Conservation (phyloP, 306 rosid species). For the Chamaecrista fasciculata region DNA sequence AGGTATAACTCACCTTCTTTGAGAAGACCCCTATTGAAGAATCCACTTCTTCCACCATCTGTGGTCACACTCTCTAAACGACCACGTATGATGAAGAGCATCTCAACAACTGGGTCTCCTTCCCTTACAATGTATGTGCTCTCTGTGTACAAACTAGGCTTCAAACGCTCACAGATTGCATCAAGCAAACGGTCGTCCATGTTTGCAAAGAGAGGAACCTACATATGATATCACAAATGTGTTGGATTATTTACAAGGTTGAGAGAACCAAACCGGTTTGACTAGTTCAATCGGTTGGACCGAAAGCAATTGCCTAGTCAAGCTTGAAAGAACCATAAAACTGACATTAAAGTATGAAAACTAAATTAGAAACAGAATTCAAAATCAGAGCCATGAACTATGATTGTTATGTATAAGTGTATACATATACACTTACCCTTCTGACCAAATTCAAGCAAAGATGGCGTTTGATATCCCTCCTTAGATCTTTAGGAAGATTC, state of each 20-base stretch:
- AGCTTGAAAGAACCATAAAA: too few species aligned
- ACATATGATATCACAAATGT: too few species aligned
- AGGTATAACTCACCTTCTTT: constrained; percentile 83
- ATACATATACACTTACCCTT: constrained; percentile 87
- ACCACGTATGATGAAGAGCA: constrained; percentile 90
- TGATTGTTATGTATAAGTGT: too few species aligned
- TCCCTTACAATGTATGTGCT: constrained; percentile 69
- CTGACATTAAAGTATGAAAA: too few species aligned
- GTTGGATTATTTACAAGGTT: too few species aligned
- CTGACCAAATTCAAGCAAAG: constrained; percentile 74
- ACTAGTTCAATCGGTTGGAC: too few species aligned
- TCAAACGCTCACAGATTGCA: constrained; percentile 87
- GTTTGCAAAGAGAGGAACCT: constrained; percentile 92
- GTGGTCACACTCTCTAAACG: constrained; percentile 85
- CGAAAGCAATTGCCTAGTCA: too few species aligned
- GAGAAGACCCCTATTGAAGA: constrained; percentile 78
- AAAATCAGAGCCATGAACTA: too few species aligned
- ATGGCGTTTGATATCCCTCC: constrained; percentile 54
- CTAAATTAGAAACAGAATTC: too few species aligned
- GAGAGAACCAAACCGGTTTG: too few species aligned
- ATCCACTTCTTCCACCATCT: constrained; percentile 95
- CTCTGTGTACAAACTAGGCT: constrained; percentile 77
- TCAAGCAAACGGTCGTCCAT: constrained; percentile 91
- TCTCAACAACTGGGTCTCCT: constrained; percentile 88
- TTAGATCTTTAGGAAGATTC: constrained; percentile 52